A percentile compares a stretch with the other conserved stretches of the same genome.
phyloP scores from a whole-genome alignment of 1,284 basidiomycete species.

The Hypsizygus ulmarius region DNA sequence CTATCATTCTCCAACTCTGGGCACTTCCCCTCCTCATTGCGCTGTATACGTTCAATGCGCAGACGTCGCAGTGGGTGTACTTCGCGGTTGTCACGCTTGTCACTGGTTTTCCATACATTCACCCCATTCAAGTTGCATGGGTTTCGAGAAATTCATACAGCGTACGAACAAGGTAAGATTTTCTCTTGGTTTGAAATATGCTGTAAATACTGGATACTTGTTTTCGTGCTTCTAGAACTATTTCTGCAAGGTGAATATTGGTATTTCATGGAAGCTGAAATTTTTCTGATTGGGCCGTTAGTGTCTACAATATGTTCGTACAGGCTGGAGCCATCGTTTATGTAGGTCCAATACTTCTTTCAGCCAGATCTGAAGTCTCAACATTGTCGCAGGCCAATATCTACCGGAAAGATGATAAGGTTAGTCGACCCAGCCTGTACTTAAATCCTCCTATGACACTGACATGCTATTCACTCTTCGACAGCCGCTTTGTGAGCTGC shows the following conservation, averaged over 20 bases:
- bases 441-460: not conserved
- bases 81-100: slow-evolving; percentile 55
- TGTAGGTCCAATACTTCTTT: slow-evolving; percentile 30
- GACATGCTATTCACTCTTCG: not conserved
- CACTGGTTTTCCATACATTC: slow-evolving; percentile 48
- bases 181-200: not conserved
- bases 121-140: slow-evolving; percentile 57
- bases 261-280: not conserved
- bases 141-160: slow-evolving; percentile 59
- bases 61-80: slow-evolving; percentile 60
- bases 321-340: slow-evolving; percentile 52
- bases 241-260: slow-evolving; percentile 41
- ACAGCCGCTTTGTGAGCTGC: slow-evolving; percentile 45
- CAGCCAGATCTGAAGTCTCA: not conserved
- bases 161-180: slow-evolving; percentile 43
- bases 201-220: too few species aligned
- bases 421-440: slow-evolving; percentile 15
- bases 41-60: slow-evolving; percentile 49
- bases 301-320: slow-evolving; percentile 64
- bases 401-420: slow-evolving; percentile 45
- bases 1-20: slow-evolving; percentile 59
- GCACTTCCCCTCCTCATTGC: slow-evolving; percentile 57
- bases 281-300: slow-evolving; percentile 20
- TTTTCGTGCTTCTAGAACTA: slow-evolving; percentile 34
- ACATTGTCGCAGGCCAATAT: slow-evolving; percentile 37